Percentiles rank a stretch among this genome's conserved stretches.
Evolutionary conservation across 2,329 filamentous ascomycete genomes (phyloP).

Genomic region (Apiospora koreana): DNA sequence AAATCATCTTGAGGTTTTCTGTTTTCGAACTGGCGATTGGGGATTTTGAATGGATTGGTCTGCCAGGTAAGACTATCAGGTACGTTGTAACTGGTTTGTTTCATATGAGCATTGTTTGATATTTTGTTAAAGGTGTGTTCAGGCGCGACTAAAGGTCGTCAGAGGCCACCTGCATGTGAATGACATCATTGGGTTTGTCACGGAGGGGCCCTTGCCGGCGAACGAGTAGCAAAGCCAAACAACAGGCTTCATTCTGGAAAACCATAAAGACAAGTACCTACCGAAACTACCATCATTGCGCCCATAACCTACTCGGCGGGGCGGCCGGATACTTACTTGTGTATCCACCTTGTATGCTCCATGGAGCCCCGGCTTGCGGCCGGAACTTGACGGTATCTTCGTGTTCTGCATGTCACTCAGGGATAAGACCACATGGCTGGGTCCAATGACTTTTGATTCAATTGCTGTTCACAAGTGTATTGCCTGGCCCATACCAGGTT

Average conservation of each 20-base stretch:
- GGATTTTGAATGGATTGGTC: no score
- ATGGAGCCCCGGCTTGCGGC: background rate
- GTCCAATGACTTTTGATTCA: no score
- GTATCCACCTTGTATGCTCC: background rate
- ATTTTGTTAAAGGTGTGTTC: background rate
- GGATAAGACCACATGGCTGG: no score
- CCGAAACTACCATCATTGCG: background rate
- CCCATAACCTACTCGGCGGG: background rate
- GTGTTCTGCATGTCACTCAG: no score
- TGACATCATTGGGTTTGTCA: background rate
- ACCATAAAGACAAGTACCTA: no score
- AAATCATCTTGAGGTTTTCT: slow-evolving; percentile 13
- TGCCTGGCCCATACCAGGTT: no score
- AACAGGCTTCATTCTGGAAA: background rate
- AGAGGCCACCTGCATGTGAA: background rate
- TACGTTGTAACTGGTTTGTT: background rate
- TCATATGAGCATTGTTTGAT: background rate
- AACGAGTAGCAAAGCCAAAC: background rate
- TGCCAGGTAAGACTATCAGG: background rate
- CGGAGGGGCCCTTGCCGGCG: background rate
- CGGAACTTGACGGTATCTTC: background rate
- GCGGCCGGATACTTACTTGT: background rate
- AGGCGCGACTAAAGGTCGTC: background rate
- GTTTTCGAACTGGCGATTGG: background rate
- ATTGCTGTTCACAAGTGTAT: no score